Evolutionary conservation across 1,284 basidiomycete species (phyloP).

Genomic region (Ganoderma resinaceum): DNA sequence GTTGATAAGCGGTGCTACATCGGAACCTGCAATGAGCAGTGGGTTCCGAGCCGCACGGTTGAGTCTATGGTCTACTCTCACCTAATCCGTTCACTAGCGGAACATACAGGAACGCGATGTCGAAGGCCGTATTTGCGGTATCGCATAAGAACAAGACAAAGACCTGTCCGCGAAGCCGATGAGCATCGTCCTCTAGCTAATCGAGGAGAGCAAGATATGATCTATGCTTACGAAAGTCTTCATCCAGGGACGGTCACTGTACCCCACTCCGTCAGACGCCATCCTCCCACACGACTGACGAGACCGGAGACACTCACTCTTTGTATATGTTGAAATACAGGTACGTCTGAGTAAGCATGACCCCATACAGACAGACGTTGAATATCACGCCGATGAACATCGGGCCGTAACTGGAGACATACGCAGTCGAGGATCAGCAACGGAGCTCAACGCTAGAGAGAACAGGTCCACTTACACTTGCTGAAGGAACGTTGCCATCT

Average conservation of each 20-base stretch:
- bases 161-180: neutral
- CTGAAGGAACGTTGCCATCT: neutral
- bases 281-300: neutral
- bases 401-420: constrained; percentile 24
- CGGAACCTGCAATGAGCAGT: neutral
- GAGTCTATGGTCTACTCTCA: neutral
- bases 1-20: neutral
- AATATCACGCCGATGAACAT: constrained; percentile 29
- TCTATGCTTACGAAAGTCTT: neutral
- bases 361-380: constrained; percentile 31
- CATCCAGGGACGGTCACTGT: neutral
- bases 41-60: neutral
- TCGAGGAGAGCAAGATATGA: neutral
- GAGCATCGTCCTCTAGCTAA: neutral
- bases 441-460: neutral
- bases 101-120: constrained; percentile 41
- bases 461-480: neutral
- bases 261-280: neutral
- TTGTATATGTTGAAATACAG: constrained; percentile 30
- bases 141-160: constrained; percentile 41
- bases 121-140: constrained; percentile 39
- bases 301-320: constrained; percentile 17
- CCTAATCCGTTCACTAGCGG: constrained; percentile 33
- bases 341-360: constrained; percentile 33
- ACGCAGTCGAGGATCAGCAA: neutral